Base-by-base conservation (phyloP, 208 protist species). In the Phytomonas sp. region DNA sequence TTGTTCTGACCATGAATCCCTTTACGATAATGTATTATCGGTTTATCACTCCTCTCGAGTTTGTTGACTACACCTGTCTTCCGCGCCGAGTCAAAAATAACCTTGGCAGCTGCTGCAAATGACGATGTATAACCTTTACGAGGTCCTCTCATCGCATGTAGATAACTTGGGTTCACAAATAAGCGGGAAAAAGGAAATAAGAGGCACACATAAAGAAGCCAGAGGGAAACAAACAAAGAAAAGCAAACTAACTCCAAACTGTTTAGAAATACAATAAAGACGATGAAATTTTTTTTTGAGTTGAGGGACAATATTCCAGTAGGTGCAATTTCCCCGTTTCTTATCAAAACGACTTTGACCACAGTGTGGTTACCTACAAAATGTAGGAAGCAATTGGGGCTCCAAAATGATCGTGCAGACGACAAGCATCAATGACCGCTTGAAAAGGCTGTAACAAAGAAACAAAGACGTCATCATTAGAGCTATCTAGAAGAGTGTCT, bases 61-160 rank as follows among this genome's bases (percentile, higher is more conserved):
- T 85, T 81, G 68, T 88, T 76, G 9, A 96, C 81, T 20, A 86
- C 90, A 3, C 90, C 90, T 1, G 84, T 79, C 30, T 90, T 91
- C 65, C 86, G 85, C 15, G 88, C 90, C 4, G 90, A 93, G 43
- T 93, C 81, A 66, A 96, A 93, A 9, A 96, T 70, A 40, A 96
- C 86, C 64, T 83, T 88, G 29, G 90, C 90, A 1, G 86, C 90
- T 0, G 85, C 83, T n/a, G 82, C 85, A 74, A 96, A 93, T 23
- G n/a, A 53, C 23, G 78, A 82, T 36, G 66, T 26, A 6, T 60
- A 15, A 2, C 67, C 62, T 67, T 78, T 75, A 5, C 31, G 69
- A 70, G 53, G 36, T 28, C 65, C 65, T 23, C 32, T 6, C 65
- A 68, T 68, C 51, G 65, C 46, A 32, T 65, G 29, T 33, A 37